Evolutionary conservation across 164 flowering plant species (phyloP).

Genomic region (Hamamelis virginiana): DNA sequence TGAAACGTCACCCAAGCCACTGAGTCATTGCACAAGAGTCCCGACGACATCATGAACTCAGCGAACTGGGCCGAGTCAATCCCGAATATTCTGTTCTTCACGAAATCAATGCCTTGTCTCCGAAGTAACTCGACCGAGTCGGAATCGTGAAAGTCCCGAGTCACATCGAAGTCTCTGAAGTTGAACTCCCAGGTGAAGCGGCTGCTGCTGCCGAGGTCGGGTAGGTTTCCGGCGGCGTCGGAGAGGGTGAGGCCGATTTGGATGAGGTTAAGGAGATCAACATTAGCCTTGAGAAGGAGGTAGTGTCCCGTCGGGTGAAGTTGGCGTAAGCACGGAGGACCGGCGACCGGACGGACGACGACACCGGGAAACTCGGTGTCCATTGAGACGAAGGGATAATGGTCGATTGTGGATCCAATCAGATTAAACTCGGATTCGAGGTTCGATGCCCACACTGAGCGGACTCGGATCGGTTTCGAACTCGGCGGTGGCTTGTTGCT

Average conservation of each 20-base stretch:
- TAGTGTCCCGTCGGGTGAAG: constrained; percentile 26
- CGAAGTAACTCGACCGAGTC: constrained; percentile 48
- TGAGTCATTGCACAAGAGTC: constrained; percentile 47
- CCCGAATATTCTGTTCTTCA: constrained; percentile 36
- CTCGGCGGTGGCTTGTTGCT: not conserved
- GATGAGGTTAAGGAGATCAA: constrained; percentile 44
- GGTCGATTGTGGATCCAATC: constrained; percentile 30
- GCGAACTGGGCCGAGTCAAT: constrained; percentile 45
- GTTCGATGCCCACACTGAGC: constrained; percentile 38
- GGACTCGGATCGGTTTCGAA: constrained; percentile 13
- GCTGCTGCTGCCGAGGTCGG: constrained; percentile 42
- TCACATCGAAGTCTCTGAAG: constrained; percentile 48
- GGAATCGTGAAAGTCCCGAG: constrained; percentile 30
- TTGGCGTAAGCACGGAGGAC: not conserved
- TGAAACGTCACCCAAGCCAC: constrained; percentile 67
- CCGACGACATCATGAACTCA: constrained; percentile 55
- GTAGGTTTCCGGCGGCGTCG: constrained; percentile 46
- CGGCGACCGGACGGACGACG: constrained; percentile 25
- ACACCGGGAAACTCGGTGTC: constrained; percentile 67
- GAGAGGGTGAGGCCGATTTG: constrained; percentile 57
- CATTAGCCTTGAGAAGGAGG: constrained; percentile 42
- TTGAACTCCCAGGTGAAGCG: constrained; percentile 59
- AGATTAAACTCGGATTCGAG: constrained; percentile 38
- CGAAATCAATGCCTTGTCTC: constrained; percentile 54
- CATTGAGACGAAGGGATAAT: constrained; percentile 42